phyloP scores from a whole-genome alignment of 371 early-diverging fungal genomes.

The Haplosporangium sp. region DNA sequence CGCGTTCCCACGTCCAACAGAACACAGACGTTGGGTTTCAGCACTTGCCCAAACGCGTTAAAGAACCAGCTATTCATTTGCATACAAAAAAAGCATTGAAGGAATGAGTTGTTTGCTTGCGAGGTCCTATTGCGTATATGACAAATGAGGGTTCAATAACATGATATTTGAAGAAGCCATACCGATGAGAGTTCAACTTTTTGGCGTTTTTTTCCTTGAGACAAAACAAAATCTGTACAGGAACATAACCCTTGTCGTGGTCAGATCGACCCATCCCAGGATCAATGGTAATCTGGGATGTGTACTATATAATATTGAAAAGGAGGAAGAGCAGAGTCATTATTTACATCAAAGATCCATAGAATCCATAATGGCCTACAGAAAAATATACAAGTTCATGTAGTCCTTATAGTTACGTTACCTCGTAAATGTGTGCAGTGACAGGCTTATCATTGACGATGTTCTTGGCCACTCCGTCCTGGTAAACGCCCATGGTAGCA shows the following conservation, averaged over 20 bases:
- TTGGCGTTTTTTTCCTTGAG: conserved; percentile 80
- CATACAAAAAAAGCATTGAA: too few species aligned
- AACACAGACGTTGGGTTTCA: conserved; percentile 81
- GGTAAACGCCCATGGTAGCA: conserved; percentile 83
- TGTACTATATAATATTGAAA: conserved; percentile 60
- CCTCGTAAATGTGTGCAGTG: conserved; percentile 84
- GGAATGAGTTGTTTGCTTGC: too few species aligned
- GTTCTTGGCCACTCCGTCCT: conserved; percentile 82
- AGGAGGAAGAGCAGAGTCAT: too few species aligned
- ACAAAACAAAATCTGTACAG: conserved; percentile 83
- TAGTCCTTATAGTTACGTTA: conserved; percentile 8
- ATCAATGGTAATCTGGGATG: conserved; percentile 80
- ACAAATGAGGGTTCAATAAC: background rate
- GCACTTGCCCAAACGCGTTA: conserved; percentile 73
- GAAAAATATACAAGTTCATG: too few species aligned
- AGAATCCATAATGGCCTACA: background rate
- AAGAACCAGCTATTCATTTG: conserved; percentile 81
- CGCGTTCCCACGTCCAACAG: conserved; percentile 81
- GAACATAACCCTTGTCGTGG: conserved; percentile 75
- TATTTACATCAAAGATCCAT: too few species aligned
- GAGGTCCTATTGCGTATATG: too few species aligned
- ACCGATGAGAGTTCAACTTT: conserved; percentile 87
- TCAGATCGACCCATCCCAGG: conserved; percentile 70
- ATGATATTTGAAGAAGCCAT: background rate
- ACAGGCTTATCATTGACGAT: conserved; percentile 73